Conservation (phyloP, 495 filamentous ascomycete species). For the Neurospora sublineolata region DNA sequence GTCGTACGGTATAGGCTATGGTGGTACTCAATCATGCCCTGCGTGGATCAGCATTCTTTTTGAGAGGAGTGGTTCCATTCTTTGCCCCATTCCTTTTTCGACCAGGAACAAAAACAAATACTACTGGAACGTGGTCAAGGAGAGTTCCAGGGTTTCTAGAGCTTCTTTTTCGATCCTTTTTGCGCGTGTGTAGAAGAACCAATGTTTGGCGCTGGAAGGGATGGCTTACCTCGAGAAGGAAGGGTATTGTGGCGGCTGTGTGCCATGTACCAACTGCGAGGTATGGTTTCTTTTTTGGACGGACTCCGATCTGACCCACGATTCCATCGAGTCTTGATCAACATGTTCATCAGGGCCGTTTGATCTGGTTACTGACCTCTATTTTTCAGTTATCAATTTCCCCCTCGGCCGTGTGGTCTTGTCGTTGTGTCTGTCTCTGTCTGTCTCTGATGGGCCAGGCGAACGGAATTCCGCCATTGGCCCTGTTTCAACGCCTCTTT, state of each 20-base stretch:
- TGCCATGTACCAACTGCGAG: too few species aligned
- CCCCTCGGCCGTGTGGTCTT: neutral
- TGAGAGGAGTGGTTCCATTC: neutral
- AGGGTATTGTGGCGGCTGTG: neutral
- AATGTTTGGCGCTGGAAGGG: neutral
- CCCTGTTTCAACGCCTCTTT: constrained; percentile 12
- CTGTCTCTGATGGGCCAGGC: neutral
- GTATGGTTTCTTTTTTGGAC: too few species aligned
- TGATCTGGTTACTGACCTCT: neutral
- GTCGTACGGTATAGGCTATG: neutral
- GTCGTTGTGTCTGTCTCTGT: neutral
- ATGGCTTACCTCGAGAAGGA: neutral
- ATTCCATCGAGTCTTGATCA: neutral
- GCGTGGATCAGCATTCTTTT: neutral
- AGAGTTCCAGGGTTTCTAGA: neutral
- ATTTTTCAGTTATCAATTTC: neutral
- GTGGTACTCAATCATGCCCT: neutral
- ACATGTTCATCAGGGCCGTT: neutral
- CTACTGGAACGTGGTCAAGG: neutral
- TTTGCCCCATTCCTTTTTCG: neutral
- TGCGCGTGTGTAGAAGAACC: neutral
- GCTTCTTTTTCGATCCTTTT: neutral
- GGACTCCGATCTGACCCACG: neutral
- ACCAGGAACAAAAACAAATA: neutral
- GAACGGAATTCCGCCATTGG: constrained; percentile 12